These are phyloP conservation scores for Crithidia expoeki DNA, from an alignment of 208 protist genomes.

Conservation along the genomic window DNA sequence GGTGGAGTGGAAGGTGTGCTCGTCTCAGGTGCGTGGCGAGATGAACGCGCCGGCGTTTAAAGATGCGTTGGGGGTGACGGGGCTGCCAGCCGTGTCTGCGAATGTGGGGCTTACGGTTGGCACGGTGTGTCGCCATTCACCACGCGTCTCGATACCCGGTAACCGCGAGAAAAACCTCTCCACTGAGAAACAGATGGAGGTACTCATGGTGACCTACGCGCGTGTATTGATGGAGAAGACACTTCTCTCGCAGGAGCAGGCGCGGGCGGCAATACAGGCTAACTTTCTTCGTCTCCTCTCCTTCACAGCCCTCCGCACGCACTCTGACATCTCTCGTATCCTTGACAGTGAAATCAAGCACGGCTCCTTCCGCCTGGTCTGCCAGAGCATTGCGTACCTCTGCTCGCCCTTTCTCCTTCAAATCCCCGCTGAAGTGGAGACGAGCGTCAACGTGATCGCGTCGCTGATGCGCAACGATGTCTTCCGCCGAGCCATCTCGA, in stretches of 20 bases:
- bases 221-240: conserved; percentile 73
- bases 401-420: conserved; percentile 48
- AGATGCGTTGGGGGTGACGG: conserved; percentile 20
- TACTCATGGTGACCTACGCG: conserved; percentile 79
- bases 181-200: conserved; percentile 68
- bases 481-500: conserved; percentile 42
- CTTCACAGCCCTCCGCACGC: conserved; percentile 62
- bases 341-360: conserved; percentile 49
- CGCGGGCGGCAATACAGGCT: conserved; percentile 37
- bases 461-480: conserved; percentile 42
- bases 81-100: conserved; percentile 21
- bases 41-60: conserved; percentile 30
- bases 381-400: conserved; percentile 58
- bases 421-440: conserved; percentile 38
- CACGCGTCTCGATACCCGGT: conserved; percentile 1
- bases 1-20: conserved; percentile 44
- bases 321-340: conserved; percentile 37
- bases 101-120: conserved; percentile 43
- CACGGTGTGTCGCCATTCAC: conserved; percentile 33
- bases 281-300: conserved; percentile 61
- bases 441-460: conserved; percentile 54
- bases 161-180: conserved; percentile 33
- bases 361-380: conserved; percentile 46
- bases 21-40: conserved; percentile 25
- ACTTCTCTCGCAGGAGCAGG: conserved; percentile 56